Evolutionary conservation across 2,329 filamentous ascomycete genomes (phyloP), one percentile per base, ranked within the genome.

Genomic region (Allantophomopsis lycopodina): DNA sequence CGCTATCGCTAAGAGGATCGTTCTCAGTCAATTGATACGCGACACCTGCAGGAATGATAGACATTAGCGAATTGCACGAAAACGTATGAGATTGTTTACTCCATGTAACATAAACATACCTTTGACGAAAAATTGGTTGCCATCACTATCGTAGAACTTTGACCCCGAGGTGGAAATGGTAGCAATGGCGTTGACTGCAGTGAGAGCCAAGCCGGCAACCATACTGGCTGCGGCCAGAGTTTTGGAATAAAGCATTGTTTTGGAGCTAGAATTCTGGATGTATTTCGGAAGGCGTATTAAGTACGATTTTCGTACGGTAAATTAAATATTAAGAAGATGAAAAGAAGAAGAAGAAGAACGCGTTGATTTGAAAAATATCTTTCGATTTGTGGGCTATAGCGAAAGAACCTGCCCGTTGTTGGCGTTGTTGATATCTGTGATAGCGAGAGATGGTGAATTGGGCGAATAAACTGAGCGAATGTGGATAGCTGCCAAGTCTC

Each of bases 91-190:
- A 28, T 28, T 28, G 23, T 28, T 28, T 28, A 28, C 3, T 11
- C 11, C 30, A 7, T 12, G 23, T 28, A 8, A 12, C 23, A 28
- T 28, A 12, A 28, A 35, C 56, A 38, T 59, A 83, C 84, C 84
- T 64, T 88, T 91, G 59, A 91, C 71, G 59, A 76, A 91, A 67
- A 83, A 93, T 55, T 93, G 85, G 23, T 77, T 69, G 47, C 85
- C 85, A 57, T 88, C 75, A 52, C 73, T 75, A 49, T 76, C 78
- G 65, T 93, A 94, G 66, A 94, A 86, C 62, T 93, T 94, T 63
- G 79, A 78, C 38, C 85, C 85, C 40, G 79, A 73, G 15, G 64
- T 60, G 38, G 66, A 62, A 43, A 76, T 64, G 17, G 65, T 62
- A 30, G 69, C 60, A 36, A 74, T 47, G 21, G 68, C 51, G 41